A percentile compares a stretch with the other conserved stretches of the same genome.
These are phyloP conservation scores for Cyberlindnera maclurae DNA, from an alignment of 805 yeast genomes.

Conservation along the genomic window DNA sequence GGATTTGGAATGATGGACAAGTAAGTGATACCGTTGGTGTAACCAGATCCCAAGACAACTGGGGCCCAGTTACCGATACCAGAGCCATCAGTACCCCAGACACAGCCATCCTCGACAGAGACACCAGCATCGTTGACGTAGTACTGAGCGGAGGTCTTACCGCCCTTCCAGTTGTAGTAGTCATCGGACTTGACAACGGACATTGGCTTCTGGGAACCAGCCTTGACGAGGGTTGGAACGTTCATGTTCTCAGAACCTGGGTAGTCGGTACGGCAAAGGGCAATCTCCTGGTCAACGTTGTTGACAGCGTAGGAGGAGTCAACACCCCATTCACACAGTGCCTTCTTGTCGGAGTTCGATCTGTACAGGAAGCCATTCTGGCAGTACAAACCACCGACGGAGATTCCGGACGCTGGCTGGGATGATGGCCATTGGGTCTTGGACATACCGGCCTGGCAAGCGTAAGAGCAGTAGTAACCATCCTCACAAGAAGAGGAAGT, in stretches of 20 bases:
- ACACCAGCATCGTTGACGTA: slow-evolving; percentile 97
- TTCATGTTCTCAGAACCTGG: slow-evolving; percentile 99
- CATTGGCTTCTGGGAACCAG: slow-evolving; percentile 58
- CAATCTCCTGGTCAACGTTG: slow-evolving; percentile 59
- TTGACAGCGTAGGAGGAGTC: slow-evolving; percentile 64
- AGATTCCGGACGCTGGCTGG: slow-evolving; percentile 85
- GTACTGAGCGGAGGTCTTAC: slow-evolving; percentile 88
- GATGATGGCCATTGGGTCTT: slow-evolving; percentile 94
- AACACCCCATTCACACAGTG: slow-evolving; percentile 85
- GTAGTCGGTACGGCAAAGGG: slow-evolving; percentile 96
- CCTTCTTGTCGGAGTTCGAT: slow-evolving; percentile 56
- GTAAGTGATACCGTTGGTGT: slow-evolving; percentile 59
- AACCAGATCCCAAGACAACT: slow-evolving; percentile 88
- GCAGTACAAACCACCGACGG: slow-evolving; percentile 91
- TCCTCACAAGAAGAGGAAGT: slow-evolving; percentile 73
- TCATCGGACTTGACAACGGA: slow-evolving; percentile 72
- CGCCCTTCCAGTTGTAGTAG: slow-evolving; percentile 80
- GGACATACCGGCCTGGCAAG: slow-evolving; percentile 98
- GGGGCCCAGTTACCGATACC: slow-evolving; percentile 98
- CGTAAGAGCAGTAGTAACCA: slow-evolving; percentile 94
- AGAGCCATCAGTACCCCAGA: slow-evolving; percentile 81
- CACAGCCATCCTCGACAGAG: slow-evolving; percentile 80
- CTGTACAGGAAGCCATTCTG: slow-evolving; percentile 78
- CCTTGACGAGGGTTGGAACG: slow-evolving; percentile 75
- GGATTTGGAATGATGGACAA: slow-evolving; percentile 93